Percentiles rank a stretch among this genome's conserved stretches.
Evolutionary conservation across 2,329 filamentous ascomycete species (phyloP).

Genomic region (Tricladium varicosporioides): DNA sequence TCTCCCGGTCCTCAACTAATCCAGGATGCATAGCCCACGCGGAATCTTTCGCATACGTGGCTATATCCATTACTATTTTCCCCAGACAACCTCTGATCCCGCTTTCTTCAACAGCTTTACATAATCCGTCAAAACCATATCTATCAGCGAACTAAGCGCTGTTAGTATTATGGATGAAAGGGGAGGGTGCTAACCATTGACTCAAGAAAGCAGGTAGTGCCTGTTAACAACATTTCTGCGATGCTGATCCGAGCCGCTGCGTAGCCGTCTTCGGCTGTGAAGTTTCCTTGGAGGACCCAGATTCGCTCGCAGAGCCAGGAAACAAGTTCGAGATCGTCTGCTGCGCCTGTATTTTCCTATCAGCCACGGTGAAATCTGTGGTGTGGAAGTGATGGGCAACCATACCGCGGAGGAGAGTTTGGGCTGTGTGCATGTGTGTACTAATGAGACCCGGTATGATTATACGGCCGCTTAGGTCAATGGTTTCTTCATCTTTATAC

Average conservation of each 20-base stretch:
- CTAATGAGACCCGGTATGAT: conserved; percentile 5
- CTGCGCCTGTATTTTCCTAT: neutral
- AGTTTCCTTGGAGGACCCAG: conserved; percentile 14
- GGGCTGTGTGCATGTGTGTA: conserved; percentile 9
- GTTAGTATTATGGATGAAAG: neutral
- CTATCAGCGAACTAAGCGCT: conserved; percentile 6
- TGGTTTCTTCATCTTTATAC: neutral
- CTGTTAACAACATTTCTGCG: conserved; percentile 12
- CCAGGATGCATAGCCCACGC: conserved; percentile 12
- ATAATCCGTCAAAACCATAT: conserved; percentile 9
- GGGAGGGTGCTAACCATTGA: neutral
- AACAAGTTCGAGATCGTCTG: conserved; percentile 9
- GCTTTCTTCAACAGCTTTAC: conserved; percentile 8
- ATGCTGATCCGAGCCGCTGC: conserved; percentile 9
- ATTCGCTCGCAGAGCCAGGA: conserved; percentile 16
- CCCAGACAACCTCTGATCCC: conserved; percentile 17
- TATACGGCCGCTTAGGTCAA: conserved; percentile 3
- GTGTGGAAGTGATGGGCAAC: too few species aligned
- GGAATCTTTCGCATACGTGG: conserved; percentile 4
- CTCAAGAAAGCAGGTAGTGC: conserved; percentile 15
- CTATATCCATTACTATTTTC: conserved; percentile 12
- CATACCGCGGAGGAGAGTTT: conserved; percentile 7
- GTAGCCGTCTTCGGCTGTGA: conserved; percentile 9
- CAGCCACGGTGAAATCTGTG: too few species aligned
- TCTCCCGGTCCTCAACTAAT: conserved; percentile 11